Base-by-base conservation (phyloP, 176 grass and related monocot species). In the Luzula sylvatica region DNA sequence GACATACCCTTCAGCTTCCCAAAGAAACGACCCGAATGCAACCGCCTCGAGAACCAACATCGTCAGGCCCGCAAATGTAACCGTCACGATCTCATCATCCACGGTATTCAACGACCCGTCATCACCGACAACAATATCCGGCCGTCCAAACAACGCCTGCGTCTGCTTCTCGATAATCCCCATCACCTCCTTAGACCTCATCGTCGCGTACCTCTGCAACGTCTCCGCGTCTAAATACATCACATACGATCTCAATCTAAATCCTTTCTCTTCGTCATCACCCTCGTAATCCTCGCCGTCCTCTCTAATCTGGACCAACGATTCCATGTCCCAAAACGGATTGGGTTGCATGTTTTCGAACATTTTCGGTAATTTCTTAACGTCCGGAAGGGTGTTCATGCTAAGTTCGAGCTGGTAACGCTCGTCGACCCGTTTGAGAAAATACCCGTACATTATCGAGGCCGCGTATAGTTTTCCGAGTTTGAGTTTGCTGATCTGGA, bases 371-470 rank as follows among this genome's bases (percentile, higher is more conserved):
- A 81, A 56, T 63, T 74, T 86, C 55, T 70, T 52, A n/a, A 46
- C 72, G 21, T 65, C 66, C 0, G 92, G 85, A 27, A 83, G 60
- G 6, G 75, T 90, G 49, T 98, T 98, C 85, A 98, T 87, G 8
- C 56, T 90, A 46, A 80, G 84, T 75, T 98, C 92, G 0, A 98
- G 92, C 15, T 98, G 92, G 65, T 77, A 98, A 51, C 92, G 69
- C 23, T 98, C 85, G 50, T 98, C 83, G 11, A 95, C 83, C 46
- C 89, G 73, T 73, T 95, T 95, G 19, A 95, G 89, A 64, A 95
- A 95, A 69, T 95, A 95, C 3, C 89, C 89, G 19, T 95, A 95
- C 89, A 98, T 98, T 58, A 98, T 80, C 32, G 92, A 98, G 20
- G 92, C 92, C 56, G 92, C 85, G 56, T 98, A 98, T 19, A 98